Conservation (phyloP, 345 rosid genomes). For the Turritis glabra region DNA sequence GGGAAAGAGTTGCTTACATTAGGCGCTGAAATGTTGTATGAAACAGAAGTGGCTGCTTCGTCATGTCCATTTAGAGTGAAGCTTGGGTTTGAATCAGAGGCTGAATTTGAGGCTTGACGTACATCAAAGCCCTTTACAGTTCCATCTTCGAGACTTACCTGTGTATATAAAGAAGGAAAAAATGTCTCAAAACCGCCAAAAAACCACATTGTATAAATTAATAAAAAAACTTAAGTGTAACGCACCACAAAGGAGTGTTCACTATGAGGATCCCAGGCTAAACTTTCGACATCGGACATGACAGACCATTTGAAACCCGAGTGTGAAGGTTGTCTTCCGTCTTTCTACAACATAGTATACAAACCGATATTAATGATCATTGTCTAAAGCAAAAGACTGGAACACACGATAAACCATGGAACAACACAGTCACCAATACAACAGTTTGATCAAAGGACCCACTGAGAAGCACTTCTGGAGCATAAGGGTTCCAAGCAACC, state of each 20-base stretch:
- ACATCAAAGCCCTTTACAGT: neutral
- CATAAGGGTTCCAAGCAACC: neutral
- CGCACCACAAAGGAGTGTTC: neutral
- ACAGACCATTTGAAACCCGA: neutral
- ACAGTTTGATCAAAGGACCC: neutral
- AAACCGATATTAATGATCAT: neutral
- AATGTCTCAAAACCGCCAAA: neutral
- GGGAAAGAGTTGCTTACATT: neutral
- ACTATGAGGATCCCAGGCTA: neutral
- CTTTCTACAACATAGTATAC: neutral
- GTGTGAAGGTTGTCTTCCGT: neutral
- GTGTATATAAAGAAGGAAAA: neutral
- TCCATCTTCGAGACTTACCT: neutral
- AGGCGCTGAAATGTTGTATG: neutral
- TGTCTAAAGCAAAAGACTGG: too few species aligned
- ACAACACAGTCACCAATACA: neutral
- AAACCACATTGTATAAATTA: neutral
- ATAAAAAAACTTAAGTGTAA: too few species aligned
- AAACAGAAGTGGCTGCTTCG: neutral
- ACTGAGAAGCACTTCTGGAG: neutral
- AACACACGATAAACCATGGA: too few species aligned
- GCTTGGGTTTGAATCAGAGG: neutral
- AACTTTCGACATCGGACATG: neutral
- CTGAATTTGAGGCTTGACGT: neutral
- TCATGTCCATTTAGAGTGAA: neutral